These are phyloP conservation scores for Lodderomyces margitis DNA, from an alignment of 1,139 yeast species.

Conservation along the genomic window DNA sequence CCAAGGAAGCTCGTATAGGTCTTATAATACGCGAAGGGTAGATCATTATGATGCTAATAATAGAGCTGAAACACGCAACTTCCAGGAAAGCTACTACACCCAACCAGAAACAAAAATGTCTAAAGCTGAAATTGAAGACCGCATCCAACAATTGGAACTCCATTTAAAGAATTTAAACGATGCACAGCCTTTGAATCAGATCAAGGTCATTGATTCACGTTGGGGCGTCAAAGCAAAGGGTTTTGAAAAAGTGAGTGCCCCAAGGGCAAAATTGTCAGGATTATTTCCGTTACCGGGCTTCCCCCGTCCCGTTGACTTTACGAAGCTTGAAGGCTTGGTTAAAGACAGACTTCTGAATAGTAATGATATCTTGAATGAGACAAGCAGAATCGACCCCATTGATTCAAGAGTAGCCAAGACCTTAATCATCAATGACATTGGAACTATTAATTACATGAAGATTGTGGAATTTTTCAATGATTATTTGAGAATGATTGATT, in stretches of 20 bases:
- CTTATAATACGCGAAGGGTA: neutral
- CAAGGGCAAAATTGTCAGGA: slow-evolving; percentile 79
- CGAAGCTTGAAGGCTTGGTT: slow-evolving; percentile 50
- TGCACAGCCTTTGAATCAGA: slow-evolving; percentile 5
- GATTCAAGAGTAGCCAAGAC: slow-evolving; percentile 52
- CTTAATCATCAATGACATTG: slow-evolving; percentile 48
- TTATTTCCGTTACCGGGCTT: slow-evolving; percentile 76
- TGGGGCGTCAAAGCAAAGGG: slow-evolving; percentile 82
- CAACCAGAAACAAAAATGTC: neutral
- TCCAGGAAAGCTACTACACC: neutral
- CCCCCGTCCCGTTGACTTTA: slow-evolving; percentile 55
- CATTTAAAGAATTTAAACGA: neutral
- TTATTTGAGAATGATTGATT: slow-evolving; percentile 37
- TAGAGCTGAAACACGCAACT: slow-evolving; percentile 1
- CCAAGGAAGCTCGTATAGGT: neutral
- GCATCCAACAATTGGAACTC: neutral
- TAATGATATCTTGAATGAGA: slow-evolving; percentile 35
- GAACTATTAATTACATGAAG: slow-evolving; percentile 37
- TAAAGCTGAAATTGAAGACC: neutral
- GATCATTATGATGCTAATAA: slow-evolving; percentile 2
- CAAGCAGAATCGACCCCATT: slow-evolving; percentile 48
- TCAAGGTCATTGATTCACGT: slow-evolving; percentile 46
- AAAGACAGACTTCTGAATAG: slow-evolving; percentile 41
- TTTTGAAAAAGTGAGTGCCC: slow-evolving; percentile 74
- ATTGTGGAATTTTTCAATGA: slow-evolving; percentile 44